Percentiles rank a stretch among this genome's conserved stretches.
These are phyloP conservation scores for Phytophthora sp. DNA, from an alignment of 352 stramenopile species.

Conservation along the genomic window DNA sequence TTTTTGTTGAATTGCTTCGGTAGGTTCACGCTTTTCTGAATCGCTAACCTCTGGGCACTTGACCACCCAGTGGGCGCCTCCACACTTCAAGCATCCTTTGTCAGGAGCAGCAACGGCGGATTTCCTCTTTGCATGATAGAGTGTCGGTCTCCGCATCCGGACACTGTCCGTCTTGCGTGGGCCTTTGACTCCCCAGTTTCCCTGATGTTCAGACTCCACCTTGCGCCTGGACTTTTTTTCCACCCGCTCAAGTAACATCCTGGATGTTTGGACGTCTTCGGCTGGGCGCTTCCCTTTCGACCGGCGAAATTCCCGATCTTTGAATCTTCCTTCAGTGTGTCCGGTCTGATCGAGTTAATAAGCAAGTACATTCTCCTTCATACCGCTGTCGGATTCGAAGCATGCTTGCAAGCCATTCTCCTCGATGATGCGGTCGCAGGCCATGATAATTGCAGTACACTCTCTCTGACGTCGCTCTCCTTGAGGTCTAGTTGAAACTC, in stretches of 20 bases:
- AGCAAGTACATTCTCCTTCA: constrained; percentile 16
- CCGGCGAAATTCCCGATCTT: constrained; percentile 9
- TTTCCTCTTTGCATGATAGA: background rate
- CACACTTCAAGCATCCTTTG: constrained; percentile 15
- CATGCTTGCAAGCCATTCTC: constrained; percentile 8
- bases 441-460: constrained; percentile 14
- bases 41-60: constrained; percentile 2
- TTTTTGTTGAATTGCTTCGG: constrained; percentile 9
- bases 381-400: background rate
- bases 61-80: background rate
- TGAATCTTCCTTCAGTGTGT: background rate
- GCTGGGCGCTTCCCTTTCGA: constrained; percentile 10
- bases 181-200: background rate
- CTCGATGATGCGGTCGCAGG: constrained; percentile 14
- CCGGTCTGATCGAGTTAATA: background rate
- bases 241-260: background rate
- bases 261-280: background rate
- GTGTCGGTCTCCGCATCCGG: background rate
- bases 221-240: background rate
- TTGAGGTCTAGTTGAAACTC: constrained; percentile 22
- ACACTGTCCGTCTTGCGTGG: background rate
- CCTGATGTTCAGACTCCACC: background rate
- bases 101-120: background rate
- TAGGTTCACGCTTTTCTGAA: background rate
- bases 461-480: constrained; percentile 12